A percentile compares a stretch with the other conserved stretches of the same genome.
phyloP scores from a whole-genome alignment of 352 stramenopile species.

The Pythium dissimile region DNA sequence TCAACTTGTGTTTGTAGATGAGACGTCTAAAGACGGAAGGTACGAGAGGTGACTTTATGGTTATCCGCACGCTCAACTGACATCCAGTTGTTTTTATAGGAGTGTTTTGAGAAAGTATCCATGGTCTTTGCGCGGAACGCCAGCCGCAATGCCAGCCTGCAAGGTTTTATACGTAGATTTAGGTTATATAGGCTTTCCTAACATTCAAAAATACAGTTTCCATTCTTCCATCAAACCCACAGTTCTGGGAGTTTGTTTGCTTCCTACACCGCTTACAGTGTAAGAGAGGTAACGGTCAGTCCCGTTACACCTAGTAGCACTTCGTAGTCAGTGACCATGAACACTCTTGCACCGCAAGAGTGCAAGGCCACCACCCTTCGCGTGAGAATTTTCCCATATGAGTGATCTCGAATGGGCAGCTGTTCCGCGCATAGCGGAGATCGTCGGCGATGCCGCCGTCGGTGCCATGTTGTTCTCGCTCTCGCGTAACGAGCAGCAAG shows the following conservation, averaged over 20 bases:
- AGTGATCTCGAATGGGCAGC: slow-evolving; percentile 1
- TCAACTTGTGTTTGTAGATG: background rate
- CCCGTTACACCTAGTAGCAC: slow-evolving; percentile 9
- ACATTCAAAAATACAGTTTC: background rate
- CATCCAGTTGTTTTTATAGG: too few species aligned
- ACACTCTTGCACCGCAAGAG: background rate
- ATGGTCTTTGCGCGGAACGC: too few species aligned
- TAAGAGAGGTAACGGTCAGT: background rate
- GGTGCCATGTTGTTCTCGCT: background rate
- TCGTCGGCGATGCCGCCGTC: background rate
- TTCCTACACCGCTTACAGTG: background rate
- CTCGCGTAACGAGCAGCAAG: background rate
- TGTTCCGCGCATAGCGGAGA: background rate
- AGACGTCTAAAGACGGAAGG: background rate
- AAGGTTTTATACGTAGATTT: background rate
- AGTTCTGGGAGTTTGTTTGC: too few species aligned
- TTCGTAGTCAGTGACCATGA: slow-evolving; percentile 12
- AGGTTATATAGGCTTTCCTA: background rate
- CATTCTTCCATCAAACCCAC: background rate
- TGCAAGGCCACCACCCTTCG: background rate
- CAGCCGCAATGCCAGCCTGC: too few species aligned
- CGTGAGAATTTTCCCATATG: background rate
- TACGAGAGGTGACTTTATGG: background rate
- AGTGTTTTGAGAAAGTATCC: too few species aligned
- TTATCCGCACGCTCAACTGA: too few species aligned